phyloP scores from a whole-genome alignment of 129 eudicot genomes.

The Arctium lappa region DNA sequence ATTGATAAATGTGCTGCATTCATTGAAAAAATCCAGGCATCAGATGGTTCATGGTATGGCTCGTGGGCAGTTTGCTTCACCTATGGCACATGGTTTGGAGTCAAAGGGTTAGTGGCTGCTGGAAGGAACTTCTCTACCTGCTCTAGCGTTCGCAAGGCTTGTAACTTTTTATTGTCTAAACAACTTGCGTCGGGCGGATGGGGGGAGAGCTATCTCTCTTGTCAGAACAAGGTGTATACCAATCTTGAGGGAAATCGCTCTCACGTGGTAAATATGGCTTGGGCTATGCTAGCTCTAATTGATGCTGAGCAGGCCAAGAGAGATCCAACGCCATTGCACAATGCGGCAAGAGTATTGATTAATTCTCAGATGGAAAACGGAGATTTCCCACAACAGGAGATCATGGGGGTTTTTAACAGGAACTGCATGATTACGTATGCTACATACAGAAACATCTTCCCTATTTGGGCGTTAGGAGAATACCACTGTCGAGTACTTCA shows the following conservation, averaged over 20 bases:
- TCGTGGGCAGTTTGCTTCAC: constrained; percentile 99
- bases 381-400: constrained; percentile 78
- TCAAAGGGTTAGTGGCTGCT: constrained; percentile 81
- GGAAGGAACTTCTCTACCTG: constrained; percentile 65
- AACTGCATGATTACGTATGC: constrained; percentile 88
- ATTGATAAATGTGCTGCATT: constrained; percentile 60
- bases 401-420: constrained; percentile 73
- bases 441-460: constrained; percentile 86
- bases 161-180: constrained; percentile 87
- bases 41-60: constrained; percentile 99
- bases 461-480: constrained; percentile 87
- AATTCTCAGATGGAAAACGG: constrained; percentile 72
- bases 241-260: constrained; percentile 71
- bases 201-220: constrained; percentile 99
- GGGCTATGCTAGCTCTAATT: constrained; percentile 95
- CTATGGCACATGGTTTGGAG: constrained; percentile 94
- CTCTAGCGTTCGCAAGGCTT: constrained; percentile 77
- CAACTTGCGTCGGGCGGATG: constrained; percentile 94
- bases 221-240: constrained; percentile 88
- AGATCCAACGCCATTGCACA: constrained; percentile 70
- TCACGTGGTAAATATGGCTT: constrained; percentile 81
- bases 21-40: constrained; percentile 62
- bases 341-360: constrained; percentile 63
- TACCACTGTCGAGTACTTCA: constrained; percentile 52
- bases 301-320: constrained; percentile 85